Evolutionary conservation across 169 alveolate genomes (phyloP), one percentile per base, ranked within the genome.

Genomic region (Theileria luwenshuni): DNA sequence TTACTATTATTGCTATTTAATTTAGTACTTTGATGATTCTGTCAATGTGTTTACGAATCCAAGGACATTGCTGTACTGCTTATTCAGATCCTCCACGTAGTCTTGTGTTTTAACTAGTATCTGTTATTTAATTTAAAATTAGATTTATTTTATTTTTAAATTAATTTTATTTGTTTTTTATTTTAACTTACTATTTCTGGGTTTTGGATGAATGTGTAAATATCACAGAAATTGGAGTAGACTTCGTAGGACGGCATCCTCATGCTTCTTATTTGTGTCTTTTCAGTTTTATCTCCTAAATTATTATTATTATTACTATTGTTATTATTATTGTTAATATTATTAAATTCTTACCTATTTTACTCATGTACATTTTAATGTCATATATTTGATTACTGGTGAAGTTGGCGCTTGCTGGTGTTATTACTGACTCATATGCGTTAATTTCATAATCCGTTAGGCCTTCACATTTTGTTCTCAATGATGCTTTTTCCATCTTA

Each of bases 201-300:
- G 62, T 61, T 61, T 43, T 41, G 73, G 3, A 79, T 28, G 38
- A 79, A 79, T 3, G 61, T 60, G 45, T 68, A 48, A 17, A 79
- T n/a, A 51, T 79, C 83, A 48, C 87, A 79, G 63, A 61, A 79
- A 67, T 72, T 65, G 19, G 59, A 63, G 42, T 79, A 79, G 49
- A 79, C 76, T 28, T 52, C 69, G 35, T 79, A 79, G 3, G 69
- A 21, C 28, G 87, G 87, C 17, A 79, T 23, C 17, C 35, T 27
- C 17, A 28, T 59, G 21, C 65, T 45, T 15, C 47, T 38, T 38
- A 38, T 33, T 17, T 30, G 27, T 12, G 60, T 7, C n/a, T 54
- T 64, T 10, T 63, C 72, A 1, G 33, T 25, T 32, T 63, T 63
- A 17, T 43, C 56, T 27, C 23, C 72, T 19, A 3, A 63, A 19